Conservation (phyloP, 306 rosid genomes). For the Trichosanthes cucumerina region DNA sequence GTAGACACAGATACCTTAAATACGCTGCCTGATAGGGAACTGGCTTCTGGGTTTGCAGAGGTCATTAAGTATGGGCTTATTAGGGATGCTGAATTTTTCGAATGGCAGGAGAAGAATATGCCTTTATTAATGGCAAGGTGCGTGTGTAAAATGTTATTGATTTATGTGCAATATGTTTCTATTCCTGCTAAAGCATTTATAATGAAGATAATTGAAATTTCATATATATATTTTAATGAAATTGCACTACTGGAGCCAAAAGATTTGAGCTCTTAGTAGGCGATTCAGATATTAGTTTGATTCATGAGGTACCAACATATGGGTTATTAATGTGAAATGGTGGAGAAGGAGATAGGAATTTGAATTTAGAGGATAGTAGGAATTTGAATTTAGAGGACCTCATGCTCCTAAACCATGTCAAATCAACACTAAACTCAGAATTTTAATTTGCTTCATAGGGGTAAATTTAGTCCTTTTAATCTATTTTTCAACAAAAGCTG, state of each 20-base stretch:
- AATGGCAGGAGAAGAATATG: slow-evolving; percentile 94
- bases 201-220: background rate
- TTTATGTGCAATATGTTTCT: background rate
- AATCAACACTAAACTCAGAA: background rate
- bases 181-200: background rate
- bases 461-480: background rate
- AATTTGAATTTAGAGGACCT: background rate
- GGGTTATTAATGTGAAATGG: background rate
- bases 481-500: background rate
- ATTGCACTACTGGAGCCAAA: background rate
- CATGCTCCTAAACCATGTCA: background rate
- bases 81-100: slow-evolving; percentile 81
- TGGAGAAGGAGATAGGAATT: background rate
- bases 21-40: slow-evolving; percentile 77
- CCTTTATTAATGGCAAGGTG: slow-evolving; percentile 69
- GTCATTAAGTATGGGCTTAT: slow-evolving; percentile 88
- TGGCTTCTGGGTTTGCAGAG: slow-evolving; percentile 94
- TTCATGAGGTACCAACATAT: background rate
- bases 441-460: background rate
- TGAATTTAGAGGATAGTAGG: background rate
- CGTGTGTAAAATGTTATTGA: background rate
- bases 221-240: background rate
- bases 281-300: background rate
- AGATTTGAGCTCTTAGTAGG: background rate
- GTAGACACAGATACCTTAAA: slow-evolving; percentile 74